phyloP scores from a whole-genome alignment of 495 filamentous ascomycete species.

The Terfezia boudieri region DNA sequence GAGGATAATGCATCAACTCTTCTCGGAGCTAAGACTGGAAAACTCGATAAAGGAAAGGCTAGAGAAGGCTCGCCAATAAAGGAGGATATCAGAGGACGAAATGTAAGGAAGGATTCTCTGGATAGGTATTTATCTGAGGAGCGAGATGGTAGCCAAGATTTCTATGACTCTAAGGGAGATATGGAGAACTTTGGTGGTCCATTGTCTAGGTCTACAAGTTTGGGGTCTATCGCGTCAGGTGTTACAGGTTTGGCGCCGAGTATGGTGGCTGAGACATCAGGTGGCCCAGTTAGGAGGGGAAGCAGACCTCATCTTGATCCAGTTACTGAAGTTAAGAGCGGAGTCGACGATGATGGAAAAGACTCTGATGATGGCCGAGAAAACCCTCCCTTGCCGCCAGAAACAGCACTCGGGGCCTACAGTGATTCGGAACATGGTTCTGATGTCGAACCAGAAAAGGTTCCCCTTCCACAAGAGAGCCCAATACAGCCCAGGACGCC shows the following conservation, averaged over 20 bases:
- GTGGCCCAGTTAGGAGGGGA: constrained; percentile 4
- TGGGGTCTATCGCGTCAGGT: constrained; percentile 88
- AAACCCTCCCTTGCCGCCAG: not conserved
- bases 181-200: constrained; percentile 5
- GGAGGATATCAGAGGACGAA: too few relatives aligned
- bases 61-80: too few relatives aligned
- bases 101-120: too few relatives aligned
- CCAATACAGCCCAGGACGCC: constrained; percentile 25
- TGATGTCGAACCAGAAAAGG: constrained; percentile 13
- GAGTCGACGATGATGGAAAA: constrained; percentile 8
- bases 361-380: not conserved
- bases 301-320: not conserved
- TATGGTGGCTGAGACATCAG: constrained; percentile 25
- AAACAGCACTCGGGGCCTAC: constrained; percentile 1
- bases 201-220: constrained; percentile 58
- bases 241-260: constrained; percentile 42
- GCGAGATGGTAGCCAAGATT: too few relatives aligned
- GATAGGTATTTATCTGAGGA: too few relatives aligned
- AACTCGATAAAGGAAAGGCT: too few relatives aligned
- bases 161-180: too few relatives aligned
- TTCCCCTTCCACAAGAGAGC: constrained; percentile 23
- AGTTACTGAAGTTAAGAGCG: constrained; percentile 24
- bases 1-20: not conserved
- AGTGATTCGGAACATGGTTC: constrained; percentile 5
- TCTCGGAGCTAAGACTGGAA: not conserved